Percentiles rank a stretch among this genome's conserved stretches.
Evolutionary conservation across 176 grass and related monocot species (phyloP).

Genomic region (Paspalum notatum): DNA sequence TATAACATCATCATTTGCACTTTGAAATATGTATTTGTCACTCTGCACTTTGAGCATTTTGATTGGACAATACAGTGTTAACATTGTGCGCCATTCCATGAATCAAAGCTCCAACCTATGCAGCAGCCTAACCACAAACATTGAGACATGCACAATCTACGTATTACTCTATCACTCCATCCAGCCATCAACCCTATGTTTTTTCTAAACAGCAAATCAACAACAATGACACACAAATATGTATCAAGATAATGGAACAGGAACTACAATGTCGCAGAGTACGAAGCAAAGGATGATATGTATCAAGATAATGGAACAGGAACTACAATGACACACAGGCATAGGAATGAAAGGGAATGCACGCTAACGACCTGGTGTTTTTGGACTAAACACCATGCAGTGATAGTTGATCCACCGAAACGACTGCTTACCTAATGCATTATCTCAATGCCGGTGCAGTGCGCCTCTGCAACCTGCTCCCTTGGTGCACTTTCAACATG

Average conservation of each 20-base stretch:
- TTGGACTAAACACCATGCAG: too few species aligned
- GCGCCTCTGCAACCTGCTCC: conserved; percentile 68
- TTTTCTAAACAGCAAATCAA: not conserved
- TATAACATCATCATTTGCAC: not conserved
- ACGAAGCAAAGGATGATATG: not conserved
- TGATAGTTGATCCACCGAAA: too few species aligned
- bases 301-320: not conserved
- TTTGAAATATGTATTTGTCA: not conserved
- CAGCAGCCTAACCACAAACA: not conserved
- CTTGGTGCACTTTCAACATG: conserved; percentile 76
- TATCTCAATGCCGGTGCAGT: conserved; percentile 73
- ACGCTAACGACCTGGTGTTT: too few species aligned
- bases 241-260: not conserved
- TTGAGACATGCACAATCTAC: not conserved
- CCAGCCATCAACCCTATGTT: not conserved
- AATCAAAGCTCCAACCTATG: too few species aligned
- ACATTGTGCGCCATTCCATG: not conserved
- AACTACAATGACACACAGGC: not conserved
- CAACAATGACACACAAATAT: not conserved
- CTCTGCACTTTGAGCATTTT: not conserved
- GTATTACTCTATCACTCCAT: not conserved
- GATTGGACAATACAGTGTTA: not conserved
- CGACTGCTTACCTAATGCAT: conserved; percentile 66
- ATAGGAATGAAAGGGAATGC: too few species aligned
- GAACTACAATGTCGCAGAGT: not conserved